phyloP scores from a whole-genome alignment of 2,329 filamentous ascomycete genomes.

The Xylariaceae sp. region DNA sequence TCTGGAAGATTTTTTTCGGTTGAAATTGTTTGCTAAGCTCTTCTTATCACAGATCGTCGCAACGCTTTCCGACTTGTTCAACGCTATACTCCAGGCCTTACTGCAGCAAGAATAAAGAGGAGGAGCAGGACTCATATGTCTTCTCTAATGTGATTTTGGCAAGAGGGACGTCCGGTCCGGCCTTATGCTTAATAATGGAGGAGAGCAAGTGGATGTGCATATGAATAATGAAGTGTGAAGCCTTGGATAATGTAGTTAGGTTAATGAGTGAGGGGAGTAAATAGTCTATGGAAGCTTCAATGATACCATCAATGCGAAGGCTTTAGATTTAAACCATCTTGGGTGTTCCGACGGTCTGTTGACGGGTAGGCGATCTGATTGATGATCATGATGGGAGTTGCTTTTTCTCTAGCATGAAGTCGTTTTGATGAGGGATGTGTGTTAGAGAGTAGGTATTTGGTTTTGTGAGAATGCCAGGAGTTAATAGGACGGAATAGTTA shows the following conservation, averaged over 20 bases:
- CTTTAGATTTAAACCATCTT: neutral
- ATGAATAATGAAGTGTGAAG: neutral
- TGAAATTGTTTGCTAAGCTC: slow-evolving; percentile 8
- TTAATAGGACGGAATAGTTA: neutral
- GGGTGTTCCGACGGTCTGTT: neutral
- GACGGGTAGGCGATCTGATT: neutral
- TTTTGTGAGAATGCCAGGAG: neutral
- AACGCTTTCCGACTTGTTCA: slow-evolving; percentile 29
- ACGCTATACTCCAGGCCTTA: slow-evolving; percentile 28
- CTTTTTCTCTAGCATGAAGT: too few species aligned
- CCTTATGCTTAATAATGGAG: slow-evolving; percentile 11
- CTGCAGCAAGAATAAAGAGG: slow-evolving; percentile 13
- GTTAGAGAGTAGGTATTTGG: neutral
- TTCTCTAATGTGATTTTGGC: neutral
- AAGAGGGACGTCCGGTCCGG: neutral
- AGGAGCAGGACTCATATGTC: neutral
- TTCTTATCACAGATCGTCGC: slow-evolving; percentile 24
- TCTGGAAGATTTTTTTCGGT: neutral
- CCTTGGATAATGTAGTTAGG: slow-evolving; percentile 9
- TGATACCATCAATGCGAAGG: slow-evolving; percentile 18
- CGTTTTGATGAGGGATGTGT: neutral
- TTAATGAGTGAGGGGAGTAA: slow-evolving; percentile 20
- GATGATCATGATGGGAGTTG: too few species aligned
- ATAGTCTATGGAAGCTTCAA: slow-evolving; percentile 20
- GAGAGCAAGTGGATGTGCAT: slow-evolving; percentile 10